A percentile compares a stretch with the other conserved stretches of the same genome.
These are phyloP conservation scores for Pyrenophora teres DNA, from an alignment of 2,329 filamentous ascomycete genomes.

Conservation along the genomic window DNA sequence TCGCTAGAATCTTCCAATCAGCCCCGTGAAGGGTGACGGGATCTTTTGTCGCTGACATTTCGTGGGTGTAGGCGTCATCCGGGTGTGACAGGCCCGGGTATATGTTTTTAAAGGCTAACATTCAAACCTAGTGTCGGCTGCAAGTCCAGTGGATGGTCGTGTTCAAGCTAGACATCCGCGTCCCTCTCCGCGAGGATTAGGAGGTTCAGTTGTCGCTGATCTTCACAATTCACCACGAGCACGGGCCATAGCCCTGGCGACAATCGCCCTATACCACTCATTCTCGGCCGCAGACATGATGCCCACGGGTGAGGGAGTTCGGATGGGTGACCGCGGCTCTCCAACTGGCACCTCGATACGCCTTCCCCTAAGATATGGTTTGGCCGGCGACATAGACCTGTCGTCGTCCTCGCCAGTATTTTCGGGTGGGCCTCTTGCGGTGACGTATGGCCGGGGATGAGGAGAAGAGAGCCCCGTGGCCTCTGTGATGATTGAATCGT, in stretches of 20 bases:
- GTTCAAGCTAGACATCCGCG: neutral
- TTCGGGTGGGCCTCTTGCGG: neutral
- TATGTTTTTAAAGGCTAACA: neutral
- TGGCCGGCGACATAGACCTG: neutral
- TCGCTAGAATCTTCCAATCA: neutral
- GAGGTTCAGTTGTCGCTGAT: neutral
- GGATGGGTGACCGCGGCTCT: neutral
- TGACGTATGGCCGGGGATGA: neutral
- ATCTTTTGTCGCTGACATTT: neutral
- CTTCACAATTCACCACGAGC: too few relatives aligned
- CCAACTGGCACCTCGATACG: too few relatives aligned
- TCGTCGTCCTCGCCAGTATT: neutral
- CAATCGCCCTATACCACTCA: too few relatives aligned
- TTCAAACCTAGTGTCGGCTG: neutral
- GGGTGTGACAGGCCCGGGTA: slow-evolving; percentile 2
- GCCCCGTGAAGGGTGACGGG: neutral
- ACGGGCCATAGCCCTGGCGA: too few relatives aligned
- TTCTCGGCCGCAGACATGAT: too few relatives aligned
- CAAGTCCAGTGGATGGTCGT: neutral
- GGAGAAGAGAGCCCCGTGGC: neutral
- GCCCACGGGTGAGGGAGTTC: neutral
- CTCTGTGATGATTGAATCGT: neutral
- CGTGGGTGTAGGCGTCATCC: neutral
- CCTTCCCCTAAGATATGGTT: neutral
- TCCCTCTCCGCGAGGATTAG: neutral